Evolutionary conservation across 2,329 filamentous ascomycete species (phyloP).

Genomic region (Sarocladium kiliense): DNA sequence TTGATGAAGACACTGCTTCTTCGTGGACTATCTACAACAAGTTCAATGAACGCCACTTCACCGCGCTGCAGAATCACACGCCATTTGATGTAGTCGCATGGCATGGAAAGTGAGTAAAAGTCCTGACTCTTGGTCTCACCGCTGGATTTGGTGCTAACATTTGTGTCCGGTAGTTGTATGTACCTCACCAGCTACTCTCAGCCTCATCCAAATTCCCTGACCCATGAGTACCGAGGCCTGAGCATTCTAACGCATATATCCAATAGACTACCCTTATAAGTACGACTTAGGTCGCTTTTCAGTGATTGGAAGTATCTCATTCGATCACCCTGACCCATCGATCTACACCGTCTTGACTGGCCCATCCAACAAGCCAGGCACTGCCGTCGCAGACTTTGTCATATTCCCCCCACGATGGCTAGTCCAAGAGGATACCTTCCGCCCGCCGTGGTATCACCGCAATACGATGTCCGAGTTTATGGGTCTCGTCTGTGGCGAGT

Average conservation of each 20-base stretch:
- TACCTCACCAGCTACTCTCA: no score
- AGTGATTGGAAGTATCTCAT: constrained; percentile 65
- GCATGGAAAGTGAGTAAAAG: constrained; percentile 80
- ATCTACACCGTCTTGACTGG: constrained; percentile 71
- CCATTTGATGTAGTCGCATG: constrained; percentile 78
- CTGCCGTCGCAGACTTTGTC: constrained; percentile 66
- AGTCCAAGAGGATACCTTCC: constrained; percentile 64
- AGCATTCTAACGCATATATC: no score
- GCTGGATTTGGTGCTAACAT: no score
- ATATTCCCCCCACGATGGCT: constrained; percentile 71
- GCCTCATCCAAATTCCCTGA: no score
- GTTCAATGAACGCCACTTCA: constrained; percentile 61
- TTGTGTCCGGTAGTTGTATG: background rate
- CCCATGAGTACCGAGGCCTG: no score
- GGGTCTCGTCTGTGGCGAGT: constrained; percentile 51
- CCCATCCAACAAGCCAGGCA: constrained; percentile 53
- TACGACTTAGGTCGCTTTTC: constrained; percentile 79
- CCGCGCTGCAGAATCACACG: constrained; percentile 60
- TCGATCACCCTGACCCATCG: constrained; percentile 73
- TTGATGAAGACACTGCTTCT: constrained; percentile 36
- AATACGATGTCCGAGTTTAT: constrained; percentile 65
- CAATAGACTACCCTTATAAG: constrained; percentile 71
- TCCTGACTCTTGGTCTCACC: no score
- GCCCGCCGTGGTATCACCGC: constrained; percentile 68
- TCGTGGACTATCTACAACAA: constrained; percentile 34